Percentiles rank a stretch among this genome's conserved stretches.
phyloP scores from a whole-genome alignment of 352 stramenopile genomes.

The Globisporangium alternatum region DNA sequence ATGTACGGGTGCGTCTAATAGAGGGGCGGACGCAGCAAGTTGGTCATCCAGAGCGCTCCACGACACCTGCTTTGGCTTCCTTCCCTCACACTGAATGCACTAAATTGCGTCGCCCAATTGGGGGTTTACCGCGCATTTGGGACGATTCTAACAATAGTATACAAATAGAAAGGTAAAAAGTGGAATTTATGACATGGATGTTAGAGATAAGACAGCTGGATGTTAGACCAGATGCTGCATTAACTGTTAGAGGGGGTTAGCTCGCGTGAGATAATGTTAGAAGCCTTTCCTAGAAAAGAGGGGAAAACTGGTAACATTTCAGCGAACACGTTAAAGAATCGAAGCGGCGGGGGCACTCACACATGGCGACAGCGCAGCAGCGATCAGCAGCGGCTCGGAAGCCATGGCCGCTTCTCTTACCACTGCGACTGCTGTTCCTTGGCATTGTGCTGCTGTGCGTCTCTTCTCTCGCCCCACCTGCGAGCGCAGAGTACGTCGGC shows the following conservation, averaged over 20 bases:
- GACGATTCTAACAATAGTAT: background rate
- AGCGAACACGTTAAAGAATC: background rate
- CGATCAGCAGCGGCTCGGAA: background rate
- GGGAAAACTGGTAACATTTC: background rate
- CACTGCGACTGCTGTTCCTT: background rate
- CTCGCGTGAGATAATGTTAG: background rate
- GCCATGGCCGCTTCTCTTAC: background rate
- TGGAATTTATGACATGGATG: background rate
- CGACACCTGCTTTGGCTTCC: background rate
- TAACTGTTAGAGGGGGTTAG: background rate
- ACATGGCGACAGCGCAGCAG: background rate
- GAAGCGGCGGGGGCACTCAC: background rate
- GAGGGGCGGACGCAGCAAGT: background rate
- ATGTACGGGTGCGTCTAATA: background rate
- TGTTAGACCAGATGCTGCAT: background rate
- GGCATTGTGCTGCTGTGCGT: constrained; percentile 18
- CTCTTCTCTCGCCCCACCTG: background rate
- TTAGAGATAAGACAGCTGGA: background rate
- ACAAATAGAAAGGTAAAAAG: background rate
- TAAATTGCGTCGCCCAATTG: background rate
- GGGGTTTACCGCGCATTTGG: background rate
- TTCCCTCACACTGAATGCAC: background rate
- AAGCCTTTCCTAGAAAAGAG: background rate
- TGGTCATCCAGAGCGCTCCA: background rate
- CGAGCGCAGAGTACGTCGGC: constrained; percentile 14